phyloP scores from a whole-genome alignment of 1,284 basidiomycete species.

The Leccinum insigne region DNA sequence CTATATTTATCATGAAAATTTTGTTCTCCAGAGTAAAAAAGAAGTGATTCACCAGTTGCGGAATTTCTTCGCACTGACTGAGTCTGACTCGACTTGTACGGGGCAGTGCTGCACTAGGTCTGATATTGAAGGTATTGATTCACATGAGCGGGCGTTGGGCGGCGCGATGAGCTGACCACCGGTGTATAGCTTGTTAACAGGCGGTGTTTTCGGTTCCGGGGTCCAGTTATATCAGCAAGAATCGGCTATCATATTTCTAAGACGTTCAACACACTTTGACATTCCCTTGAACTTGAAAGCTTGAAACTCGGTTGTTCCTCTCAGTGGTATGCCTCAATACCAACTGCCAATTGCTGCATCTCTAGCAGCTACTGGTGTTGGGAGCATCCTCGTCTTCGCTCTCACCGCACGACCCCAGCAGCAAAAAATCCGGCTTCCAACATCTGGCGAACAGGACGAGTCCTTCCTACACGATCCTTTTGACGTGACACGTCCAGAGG shows the following conservation, averaged over 20 bases:
- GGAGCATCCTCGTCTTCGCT: constrained; percentile 47
- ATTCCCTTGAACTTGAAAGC: neutral
- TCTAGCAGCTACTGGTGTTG: constrained; percentile 44
- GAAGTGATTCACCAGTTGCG: neutral
- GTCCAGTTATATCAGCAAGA: constrained; percentile 12
- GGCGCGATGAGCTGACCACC: neutral
- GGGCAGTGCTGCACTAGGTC: neutral
- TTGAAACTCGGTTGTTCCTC: neutral
- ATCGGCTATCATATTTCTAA: neutral
- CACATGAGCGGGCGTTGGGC: neutral
- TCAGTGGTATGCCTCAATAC: constrained; percentile 48
- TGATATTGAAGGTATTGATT: neutral
- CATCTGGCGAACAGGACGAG: constrained; percentile 38
- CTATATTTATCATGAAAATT: neutral
- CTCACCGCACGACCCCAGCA: constrained; percentile 39
- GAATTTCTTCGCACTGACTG: neutral
- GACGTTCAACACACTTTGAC: neutral
- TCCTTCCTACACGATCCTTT: constrained; percentile 63
- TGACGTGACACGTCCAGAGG: constrained; percentile 70
- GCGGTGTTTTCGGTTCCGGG: constrained; percentile 23
- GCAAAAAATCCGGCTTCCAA: constrained; percentile 59
- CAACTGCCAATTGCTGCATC: constrained; percentile 55
- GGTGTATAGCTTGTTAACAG: neutral
- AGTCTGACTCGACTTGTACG: neutral
- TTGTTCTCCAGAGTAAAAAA: neutral